These are phyloP conservation scores for Fusarium sambucinum DNA, from an alignment of 2,329 filamentous ascomycete species.

Conservation along the genomic window DNA sequence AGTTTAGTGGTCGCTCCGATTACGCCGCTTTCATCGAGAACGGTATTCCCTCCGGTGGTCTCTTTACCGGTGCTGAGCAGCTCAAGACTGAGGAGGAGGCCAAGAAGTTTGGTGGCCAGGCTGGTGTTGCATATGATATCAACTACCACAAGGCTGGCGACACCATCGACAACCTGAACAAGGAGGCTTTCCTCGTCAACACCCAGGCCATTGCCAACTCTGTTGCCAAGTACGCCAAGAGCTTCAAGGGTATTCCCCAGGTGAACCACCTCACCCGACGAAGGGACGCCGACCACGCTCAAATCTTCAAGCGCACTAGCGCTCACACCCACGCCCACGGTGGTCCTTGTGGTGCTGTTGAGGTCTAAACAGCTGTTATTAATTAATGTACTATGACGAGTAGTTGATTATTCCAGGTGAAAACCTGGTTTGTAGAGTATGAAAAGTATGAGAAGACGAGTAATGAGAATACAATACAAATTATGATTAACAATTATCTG, in stretches of 20 bases:
- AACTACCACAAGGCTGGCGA: conserved; percentile 63
- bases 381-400: conserved; percentile 23
- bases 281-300: conserved; percentile 49
- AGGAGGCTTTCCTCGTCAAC: conserved; percentile 61
- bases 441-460: conserved; percentile 32
- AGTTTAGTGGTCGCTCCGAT: conserved; percentile 75
- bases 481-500: no score
- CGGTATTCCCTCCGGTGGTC: conserved; percentile 74
- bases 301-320: conserved; percentile 47
- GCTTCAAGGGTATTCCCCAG: conserved; percentile 53
- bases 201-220: conserved; percentile 58
- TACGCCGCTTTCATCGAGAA: conserved; percentile 76
- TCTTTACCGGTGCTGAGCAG: conserved; percentile 76
- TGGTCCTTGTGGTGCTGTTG: conserved; percentile 48
- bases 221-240: conserved; percentile 57
- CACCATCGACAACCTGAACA: conserved; percentile 54
- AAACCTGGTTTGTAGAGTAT: no score
- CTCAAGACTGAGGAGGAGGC: conserved; percentile 72
- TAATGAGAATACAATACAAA: conserved; percentile 22
- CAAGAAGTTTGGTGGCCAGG: conserved; percentile 71
- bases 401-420: no score
- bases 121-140: conserved; percentile 61
- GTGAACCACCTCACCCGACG: conserved; percentile 47
- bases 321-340: conserved; percentile 46
- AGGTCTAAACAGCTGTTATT: conserved; percentile 4